phyloP scores from a whole-genome alignment of 306 rosid genomes.

The Medicago truncatula region MtrunA17r5.0-ANR NC_053048.1:50447501-50448000 shows the following conservation, averaged over 20 bases:
- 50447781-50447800: constrained; percentile 81
- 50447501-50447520: not conserved
- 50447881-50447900: constrained; percentile 97
- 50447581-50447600: constrained; percentile 99
- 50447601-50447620: constrained; percentile 84
- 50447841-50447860: constrained; percentile 95
- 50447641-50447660: constrained; percentile 89
- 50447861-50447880: constrained; percentile 84
- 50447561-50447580: constrained; percentile 99
- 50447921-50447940: constrained; percentile 98
- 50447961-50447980: constrained; percentile 96
- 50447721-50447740: not conserved
- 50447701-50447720: constrained; percentile 2
- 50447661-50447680: constrained; percentile 82
- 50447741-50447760: constrained; percentile 47
- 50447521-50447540: constrained; percentile 78
- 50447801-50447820: constrained; percentile 94
- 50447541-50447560: constrained; percentile 98
- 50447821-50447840: constrained; percentile 94
- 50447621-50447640: constrained; percentile 91
- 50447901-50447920: constrained; percentile 89
- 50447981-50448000: constrained; percentile 95
- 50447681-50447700: constrained; percentile 31
- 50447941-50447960: constrained; percentile 99
- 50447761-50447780: constrained; percentile 98